phyloP scores from a whole-genome alignment of 345 rosid genomes.

The Bruguiera parviflora region DNA sequence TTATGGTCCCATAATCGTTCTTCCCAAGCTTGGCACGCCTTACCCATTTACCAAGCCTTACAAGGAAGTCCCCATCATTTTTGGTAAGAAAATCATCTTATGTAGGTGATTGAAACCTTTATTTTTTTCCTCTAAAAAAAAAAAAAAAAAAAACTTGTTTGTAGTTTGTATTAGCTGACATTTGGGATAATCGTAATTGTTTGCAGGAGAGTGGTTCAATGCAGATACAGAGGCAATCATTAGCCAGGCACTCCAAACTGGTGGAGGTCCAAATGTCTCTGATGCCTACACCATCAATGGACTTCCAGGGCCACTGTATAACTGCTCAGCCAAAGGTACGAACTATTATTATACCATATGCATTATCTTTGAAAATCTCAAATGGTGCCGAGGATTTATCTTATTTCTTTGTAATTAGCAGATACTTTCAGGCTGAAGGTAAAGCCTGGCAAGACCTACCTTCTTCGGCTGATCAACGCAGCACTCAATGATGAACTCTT shows the following conservation, averaged over 20 bases:
- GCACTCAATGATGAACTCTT: slow-evolving; percentile 18
- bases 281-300: slow-evolving; percentile 19
- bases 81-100: background rate
- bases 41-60: slow-evolving; percentile 18
- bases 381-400: background rate
- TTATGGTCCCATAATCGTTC: slow-evolving; percentile 9
- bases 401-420: background rate
- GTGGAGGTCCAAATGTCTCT: slow-evolving; percentile 21
- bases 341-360: background rate
- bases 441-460: slow-evolving; percentile 14
- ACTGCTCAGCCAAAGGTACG: slow-evolving; percentile 14
- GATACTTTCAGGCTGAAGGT: slow-evolving; percentile 21
- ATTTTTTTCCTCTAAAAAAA: too few relatives aligned
- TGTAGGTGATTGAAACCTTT: background rate
- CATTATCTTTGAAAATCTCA: background rate
- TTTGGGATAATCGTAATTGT: background rate
- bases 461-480: slow-evolving; percentile 20
- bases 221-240: slow-evolving; percentile 14
- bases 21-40: slow-evolving; percentile 12
- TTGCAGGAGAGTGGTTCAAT: slow-evolving; percentile 21
- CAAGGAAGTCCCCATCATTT: slow-evolving; percentile 16
- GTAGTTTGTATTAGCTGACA: background rate
- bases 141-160: too few relatives aligned
- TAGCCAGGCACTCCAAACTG: slow-evolving; percentile 16
- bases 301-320: slow-evolving; percentile 15